These are phyloP conservation scores for Penicillium digitatum DNA, from an alignment of 2,329 filamentous ascomycete genomes.

Conservation along the genomic window DNA sequence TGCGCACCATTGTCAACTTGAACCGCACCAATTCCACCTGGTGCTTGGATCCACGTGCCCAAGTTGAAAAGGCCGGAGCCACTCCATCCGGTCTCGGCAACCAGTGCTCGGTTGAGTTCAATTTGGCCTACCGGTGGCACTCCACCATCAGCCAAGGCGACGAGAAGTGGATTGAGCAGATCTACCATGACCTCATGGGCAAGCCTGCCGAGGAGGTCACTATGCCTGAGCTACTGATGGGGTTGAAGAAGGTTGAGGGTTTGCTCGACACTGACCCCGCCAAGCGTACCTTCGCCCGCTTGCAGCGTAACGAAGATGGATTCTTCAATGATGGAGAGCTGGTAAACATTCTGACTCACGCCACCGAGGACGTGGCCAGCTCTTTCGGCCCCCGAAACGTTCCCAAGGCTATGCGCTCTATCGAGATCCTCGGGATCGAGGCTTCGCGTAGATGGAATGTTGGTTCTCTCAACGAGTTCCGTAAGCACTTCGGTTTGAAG, in stretches of 20 bases:
- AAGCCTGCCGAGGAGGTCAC: conserved; percentile 56
- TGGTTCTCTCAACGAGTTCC: conserved; percentile 77
- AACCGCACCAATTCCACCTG: conserved; percentile 71
- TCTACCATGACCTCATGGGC: conserved; percentile 61
- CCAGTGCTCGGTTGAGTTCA: conserved; percentile 83
- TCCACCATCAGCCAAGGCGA: conserved; percentile 71
- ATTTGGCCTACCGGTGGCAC: conserved; percentile 84
- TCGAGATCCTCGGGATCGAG: conserved; percentile 77
- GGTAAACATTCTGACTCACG: conserved; percentile 62
- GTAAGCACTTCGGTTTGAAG: conserved; percentile 74
- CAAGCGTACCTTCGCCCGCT: conserved; percentile 63
- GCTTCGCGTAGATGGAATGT: conserved; percentile 74
- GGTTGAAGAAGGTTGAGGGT: conserved; percentile 60
- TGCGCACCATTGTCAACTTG: conserved; percentile 71
- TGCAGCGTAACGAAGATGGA: conserved; percentile 63
- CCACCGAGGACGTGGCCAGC: conserved; percentile 65
- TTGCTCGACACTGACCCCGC: conserved; percentile 62
- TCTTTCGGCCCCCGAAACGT: conserved; percentile 71
- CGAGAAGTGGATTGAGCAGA: conserved; percentile 72
- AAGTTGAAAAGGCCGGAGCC: conserved; percentile 58
- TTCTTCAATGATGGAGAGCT: conserved; percentile 73
- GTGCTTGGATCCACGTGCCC: conserved; percentile 72
- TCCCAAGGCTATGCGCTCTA: conserved; percentile 66
- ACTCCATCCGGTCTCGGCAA: conserved; percentile 73
- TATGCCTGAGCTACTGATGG: conserved; percentile 58